Evolutionary conservation across 768 basidiomycete genomes (phyloP).

Genomic region (Gelatoporia subvermispora): DNA sequence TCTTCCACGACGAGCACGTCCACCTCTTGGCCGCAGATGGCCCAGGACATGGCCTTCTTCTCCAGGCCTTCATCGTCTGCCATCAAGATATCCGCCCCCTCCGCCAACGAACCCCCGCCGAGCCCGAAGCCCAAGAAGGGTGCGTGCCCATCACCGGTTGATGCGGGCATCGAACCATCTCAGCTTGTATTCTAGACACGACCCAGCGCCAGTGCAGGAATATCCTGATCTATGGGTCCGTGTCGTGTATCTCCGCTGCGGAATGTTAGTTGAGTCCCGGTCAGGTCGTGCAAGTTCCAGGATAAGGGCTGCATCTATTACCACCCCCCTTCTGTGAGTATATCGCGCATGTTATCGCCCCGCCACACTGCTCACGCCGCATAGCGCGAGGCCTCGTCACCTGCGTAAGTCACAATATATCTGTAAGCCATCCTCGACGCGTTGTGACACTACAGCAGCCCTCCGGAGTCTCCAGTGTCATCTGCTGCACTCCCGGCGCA

Average conservation of each 20-base stretch:
- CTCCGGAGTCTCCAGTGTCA: constrained; percentile 42
- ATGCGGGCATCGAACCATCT: constrained; percentile 7
- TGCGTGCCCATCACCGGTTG: constrained; percentile 8
- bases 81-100: constrained; percentile 68
- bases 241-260: neutral
- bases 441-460: constrained; percentile 24
- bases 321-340: constrained; percentile 66
- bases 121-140: constrained; percentile 49
- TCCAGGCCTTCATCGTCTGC: constrained; percentile 57
- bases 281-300: constrained; percentile 78
- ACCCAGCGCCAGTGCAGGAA: constrained; percentile 84
- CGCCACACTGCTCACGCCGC: constrained; percentile 5
- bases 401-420: constrained; percentile 26
- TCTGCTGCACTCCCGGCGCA: constrained; percentile 44
- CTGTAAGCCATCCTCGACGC: neutral
- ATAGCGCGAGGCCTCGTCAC: constrained; percentile 19
- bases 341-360: neutral
- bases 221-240: constrained; percentile 85
- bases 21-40: constrained; percentile 19
- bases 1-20: constrained; percentile 5
- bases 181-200: constrained; percentile 42
- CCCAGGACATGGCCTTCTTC: constrained; percentile 61
- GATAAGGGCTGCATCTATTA: constrained; percentile 83
- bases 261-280: constrained; percentile 1
- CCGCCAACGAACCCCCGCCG: constrained; percentile 34